Conservation (phyloP, 306 rosid genomes). For the Dryas alaskensis region DNA sequence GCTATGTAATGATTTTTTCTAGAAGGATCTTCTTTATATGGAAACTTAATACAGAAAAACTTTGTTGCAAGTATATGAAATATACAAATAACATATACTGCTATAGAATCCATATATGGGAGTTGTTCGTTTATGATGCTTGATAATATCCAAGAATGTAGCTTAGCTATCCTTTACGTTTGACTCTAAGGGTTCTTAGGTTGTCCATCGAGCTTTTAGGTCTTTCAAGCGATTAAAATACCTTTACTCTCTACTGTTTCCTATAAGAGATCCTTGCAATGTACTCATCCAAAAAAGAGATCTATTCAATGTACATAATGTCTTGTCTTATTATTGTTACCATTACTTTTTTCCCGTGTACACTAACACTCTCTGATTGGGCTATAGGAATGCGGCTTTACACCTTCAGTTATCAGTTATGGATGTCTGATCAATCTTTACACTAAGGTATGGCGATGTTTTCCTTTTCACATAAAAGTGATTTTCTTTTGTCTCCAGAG, state of each 20-base stretch:
- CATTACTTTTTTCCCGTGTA: constrained; percentile 5
- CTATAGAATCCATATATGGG: background rate
- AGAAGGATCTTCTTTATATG: background rate
- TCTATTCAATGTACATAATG: constrained; percentile 2
- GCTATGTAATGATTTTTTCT: background rate
- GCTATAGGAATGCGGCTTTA: constrained; percentile 86
- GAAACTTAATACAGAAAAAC: background rate
- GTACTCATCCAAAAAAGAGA: background rate
- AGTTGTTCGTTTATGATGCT: background rate
- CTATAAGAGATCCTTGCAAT: background rate
- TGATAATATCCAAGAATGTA: background rate
- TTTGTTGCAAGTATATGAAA: background rate
- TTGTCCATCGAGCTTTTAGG: background rate
- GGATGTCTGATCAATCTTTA: constrained; percentile 92
- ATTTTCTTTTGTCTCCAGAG: constrained; percentile 1
- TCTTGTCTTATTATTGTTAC: background rate
- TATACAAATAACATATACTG: background rate
- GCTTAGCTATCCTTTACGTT: background rate
- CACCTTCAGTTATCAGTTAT: constrained; percentile 85
- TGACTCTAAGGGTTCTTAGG: constrained; percentile 1
- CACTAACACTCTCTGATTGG: constrained; percentile 19
- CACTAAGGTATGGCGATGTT: constrained; percentile 57
- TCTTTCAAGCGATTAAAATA: background rate
- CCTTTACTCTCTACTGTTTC: background rate
- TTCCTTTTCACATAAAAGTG: constrained; percentile 14